Conservation (phyloP, 345 rosid species). For the Carallia brachiata region DNA sequence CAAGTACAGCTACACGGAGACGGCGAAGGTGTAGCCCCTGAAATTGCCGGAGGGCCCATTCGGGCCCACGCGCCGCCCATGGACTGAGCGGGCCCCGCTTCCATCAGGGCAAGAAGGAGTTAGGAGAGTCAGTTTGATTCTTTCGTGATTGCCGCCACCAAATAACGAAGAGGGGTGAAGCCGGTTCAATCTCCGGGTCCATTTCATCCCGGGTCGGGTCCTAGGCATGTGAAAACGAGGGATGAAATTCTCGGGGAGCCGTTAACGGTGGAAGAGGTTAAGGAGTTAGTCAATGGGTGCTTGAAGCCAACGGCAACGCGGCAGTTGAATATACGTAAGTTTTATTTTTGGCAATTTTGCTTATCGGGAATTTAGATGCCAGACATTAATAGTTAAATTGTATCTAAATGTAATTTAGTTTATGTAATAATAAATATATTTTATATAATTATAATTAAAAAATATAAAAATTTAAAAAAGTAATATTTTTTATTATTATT, state of each 20-base stretch:
- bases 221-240: constrained; percentile 64
- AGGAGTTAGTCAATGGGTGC: constrained; percentile 55
- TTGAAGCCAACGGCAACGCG: constrained; percentile 53
- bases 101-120: constrained; percentile 73
- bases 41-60: constrained; percentile 79
- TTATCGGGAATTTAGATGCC: too few species aligned
- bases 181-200: constrained; percentile 92
- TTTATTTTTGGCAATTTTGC: not conserved
- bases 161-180: constrained; percentile 78
- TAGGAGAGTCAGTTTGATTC: constrained; percentile 90
- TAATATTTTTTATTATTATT: too few species aligned
- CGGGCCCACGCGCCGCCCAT: constrained; percentile 86
- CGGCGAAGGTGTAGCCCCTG: constrained; percentile 75
- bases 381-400: too few species aligned
- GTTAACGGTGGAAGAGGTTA: constrained; percentile 60
- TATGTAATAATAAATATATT: too few species aligned
- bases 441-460: too few species aligned
- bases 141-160: constrained; percentile 64
- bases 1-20: constrained; percentile 92
- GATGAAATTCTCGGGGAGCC: constrained; percentile 95
- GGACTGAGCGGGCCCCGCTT: constrained; percentile 87
- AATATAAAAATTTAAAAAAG: too few species aligned
- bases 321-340: constrained; percentile 83
- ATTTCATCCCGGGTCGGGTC: constrained; percentile 64
- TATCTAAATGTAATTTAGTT: too few species aligned